These are phyloP conservation scores for Tricladium varicosporioides DNA, from an alignment of 2,329 filamentous ascomycete species.

Conservation along the genomic window DNA sequence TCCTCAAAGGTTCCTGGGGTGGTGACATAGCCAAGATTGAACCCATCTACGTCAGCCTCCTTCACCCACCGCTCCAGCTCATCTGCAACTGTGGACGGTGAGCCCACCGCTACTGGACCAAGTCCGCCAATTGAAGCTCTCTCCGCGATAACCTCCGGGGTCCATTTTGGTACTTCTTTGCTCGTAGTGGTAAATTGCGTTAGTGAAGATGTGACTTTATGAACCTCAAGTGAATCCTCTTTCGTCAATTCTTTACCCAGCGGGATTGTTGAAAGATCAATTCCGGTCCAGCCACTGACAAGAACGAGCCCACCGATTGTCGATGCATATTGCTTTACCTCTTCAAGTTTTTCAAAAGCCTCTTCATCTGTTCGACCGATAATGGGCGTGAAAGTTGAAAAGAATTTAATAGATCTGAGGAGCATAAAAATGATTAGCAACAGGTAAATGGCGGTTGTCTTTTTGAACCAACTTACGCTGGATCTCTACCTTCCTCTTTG, in stretches of 20 bases:
- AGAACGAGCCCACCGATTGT: slow-evolving; percentile 65
- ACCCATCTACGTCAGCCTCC: slow-evolving; percentile 71
- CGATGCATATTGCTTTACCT: slow-evolving; percentile 59
- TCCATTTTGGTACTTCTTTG: slow-evolving; percentile 57
- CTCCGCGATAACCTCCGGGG: slow-evolving; percentile 66
- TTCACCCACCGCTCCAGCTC: slow-evolving; percentile 64
- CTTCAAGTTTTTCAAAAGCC: slow-evolving; percentile 59
- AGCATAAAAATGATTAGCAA: too few species aligned
- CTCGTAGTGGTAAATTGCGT: slow-evolving; percentile 48
- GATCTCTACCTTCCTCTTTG: slow-evolving; percentile 52
- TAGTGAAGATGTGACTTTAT: slow-evolving; percentile 49
- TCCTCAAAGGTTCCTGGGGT: slow-evolving; percentile 68
- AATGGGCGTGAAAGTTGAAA: slow-evolving; percentile 64
- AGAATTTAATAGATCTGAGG: slow-evolving; percentile 55
- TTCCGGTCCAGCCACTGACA: slow-evolving; percentile 72
- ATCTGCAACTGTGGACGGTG: slow-evolving; percentile 56
- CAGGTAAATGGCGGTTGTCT: too few species aligned
- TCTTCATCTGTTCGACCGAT: slow-evolving; percentile 65
- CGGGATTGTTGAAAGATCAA: slow-evolving; percentile 57
- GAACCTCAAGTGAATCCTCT: slow-evolving; percentile 51
- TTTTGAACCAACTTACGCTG: slow-evolving; percentile 31
- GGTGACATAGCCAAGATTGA: slow-evolving; percentile 68
- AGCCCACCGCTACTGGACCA: slow-evolving; percentile 50
- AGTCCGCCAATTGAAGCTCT: slow-evolving; percentile 68
- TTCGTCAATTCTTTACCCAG: slow-evolving; percentile 56